Evolutionary conservation across 225 moss, liverwort and hornwort species (phyloP).

Genomic region (Physcomitrium patens): DNA sequence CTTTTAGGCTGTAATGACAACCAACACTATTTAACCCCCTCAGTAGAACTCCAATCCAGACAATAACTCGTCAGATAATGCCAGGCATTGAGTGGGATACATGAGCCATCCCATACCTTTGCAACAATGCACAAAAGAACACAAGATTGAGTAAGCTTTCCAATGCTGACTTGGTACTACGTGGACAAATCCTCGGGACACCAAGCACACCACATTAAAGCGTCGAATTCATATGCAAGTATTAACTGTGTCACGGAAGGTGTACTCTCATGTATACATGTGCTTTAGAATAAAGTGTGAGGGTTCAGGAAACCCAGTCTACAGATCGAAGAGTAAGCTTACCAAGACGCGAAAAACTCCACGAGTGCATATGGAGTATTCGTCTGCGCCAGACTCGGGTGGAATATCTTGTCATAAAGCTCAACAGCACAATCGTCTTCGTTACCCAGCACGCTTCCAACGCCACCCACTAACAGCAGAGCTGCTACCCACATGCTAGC

Average conservation of each 20-base stretch:
- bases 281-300: not conserved
- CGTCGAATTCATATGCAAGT: not conserved
- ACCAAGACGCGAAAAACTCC: conserved; percentile 54
- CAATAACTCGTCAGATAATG: not conserved
- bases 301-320: not conserved
- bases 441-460: conserved; percentile 26
- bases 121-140: no score
- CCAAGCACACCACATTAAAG: conserved; percentile 3
- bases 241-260: not conserved
- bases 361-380: conserved; percentile 41
- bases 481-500: conserved; percentile 33
- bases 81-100: no score
- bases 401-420: conserved; percentile 53
- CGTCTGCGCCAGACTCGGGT: conserved; percentile 29
- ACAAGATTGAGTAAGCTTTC: not conserved
- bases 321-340: not conserved
- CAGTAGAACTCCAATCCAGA: not conserved
- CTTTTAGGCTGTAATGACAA: not conserved
- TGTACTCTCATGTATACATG: not conserved
- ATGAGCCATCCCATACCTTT: no score
- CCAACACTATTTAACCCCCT: not conserved
- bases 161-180: not conserved
- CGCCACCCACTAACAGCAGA: conserved; percentile 30
- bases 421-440: conserved; percentile 54
- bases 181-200: not conserved